Percentiles rank a stretch among this genome's conserved stretches.
Evolutionary conservation across 2,329 filamentous ascomycete genomes (phyloP).

Genomic region (Ceratocystis destructans): DNA sequence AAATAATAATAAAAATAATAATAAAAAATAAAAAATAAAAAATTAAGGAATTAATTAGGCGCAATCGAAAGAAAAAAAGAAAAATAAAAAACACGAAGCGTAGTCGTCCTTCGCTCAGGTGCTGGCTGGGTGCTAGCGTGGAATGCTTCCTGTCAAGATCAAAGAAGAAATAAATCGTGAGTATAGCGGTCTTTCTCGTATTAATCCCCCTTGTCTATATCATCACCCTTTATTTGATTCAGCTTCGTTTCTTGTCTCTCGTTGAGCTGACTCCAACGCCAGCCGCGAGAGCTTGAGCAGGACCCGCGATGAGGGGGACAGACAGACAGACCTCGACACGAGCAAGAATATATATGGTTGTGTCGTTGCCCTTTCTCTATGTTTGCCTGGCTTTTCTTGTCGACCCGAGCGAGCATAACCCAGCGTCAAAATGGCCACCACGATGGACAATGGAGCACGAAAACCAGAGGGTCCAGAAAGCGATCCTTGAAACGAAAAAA

Average conservation of each 20-base stretch:
- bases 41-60: conserved; percentile 2
- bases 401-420: no score
- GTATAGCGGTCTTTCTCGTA: background rate
- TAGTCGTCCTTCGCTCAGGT: conserved; percentile 1
- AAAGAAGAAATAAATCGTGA: background rate
- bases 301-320: no score
- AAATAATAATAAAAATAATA: background rate
- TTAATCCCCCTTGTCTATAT: background rate
- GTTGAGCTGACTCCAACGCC: background rate
- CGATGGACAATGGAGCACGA: background rate
- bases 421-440: no score
- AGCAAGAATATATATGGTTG: no score
- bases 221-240: background rate
- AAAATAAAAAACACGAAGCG: background rate
- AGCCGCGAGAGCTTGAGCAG: no score
- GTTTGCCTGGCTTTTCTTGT: no score
- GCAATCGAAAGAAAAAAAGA: conserved; percentile 5
- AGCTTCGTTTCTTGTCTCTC: background rate
- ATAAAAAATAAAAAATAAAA: background rate
- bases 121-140: background rate
- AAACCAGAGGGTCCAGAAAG: background rate
- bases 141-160: background rate
- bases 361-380: no score
- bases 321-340: no score
- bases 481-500: background rate